A percentile compares a stretch with the other conserved stretches of the same genome.
Evolutionary conservation across 805 yeast genomes (phyloP).

Genomic region (Henningerozyma blattae): DNA sequence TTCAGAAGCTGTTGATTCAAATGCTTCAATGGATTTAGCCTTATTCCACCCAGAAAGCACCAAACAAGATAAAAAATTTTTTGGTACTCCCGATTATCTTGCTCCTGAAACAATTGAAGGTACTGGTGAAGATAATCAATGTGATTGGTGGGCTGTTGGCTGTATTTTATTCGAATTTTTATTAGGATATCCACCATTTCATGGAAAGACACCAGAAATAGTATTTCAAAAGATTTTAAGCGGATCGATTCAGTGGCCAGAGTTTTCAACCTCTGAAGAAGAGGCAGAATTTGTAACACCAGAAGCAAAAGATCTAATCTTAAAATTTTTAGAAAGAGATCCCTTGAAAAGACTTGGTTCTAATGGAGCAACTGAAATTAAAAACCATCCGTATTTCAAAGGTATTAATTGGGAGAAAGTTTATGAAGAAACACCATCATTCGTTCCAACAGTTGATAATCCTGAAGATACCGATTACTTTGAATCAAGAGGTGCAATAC

Average conservation of each 20-base stretch:
- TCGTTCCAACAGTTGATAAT: slow-evolving; percentile 65
- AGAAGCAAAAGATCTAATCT: slow-evolving; percentile 65
- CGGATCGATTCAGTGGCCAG: slow-evolving; percentile 79
- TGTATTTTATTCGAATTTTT: slow-evolving; percentile 87
- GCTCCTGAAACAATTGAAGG: slow-evolving; percentile 95
- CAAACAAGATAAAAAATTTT: slow-evolving; percentile 50
- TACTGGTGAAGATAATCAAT: slow-evolving; percentile 59
- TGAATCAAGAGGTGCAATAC: slow-evolving; percentile 78
- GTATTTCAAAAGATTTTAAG: slow-evolving; percentile 74
- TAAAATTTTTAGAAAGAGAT: slow-evolving; percentile 46
- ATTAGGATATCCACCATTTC: slow-evolving; percentile 93
- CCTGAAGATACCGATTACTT: slow-evolving; percentile 89
- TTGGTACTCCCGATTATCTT: slow-evolving; percentile 95
- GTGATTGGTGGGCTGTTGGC: slow-evolving; percentile 92
- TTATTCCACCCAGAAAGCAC: slow-evolving; percentile 62
- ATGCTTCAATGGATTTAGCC: slow-evolving; percentile 35
- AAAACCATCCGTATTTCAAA: slow-evolving; percentile 62
- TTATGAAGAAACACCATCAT: slow-evolving; percentile 62
- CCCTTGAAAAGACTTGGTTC: slow-evolving; percentile 62
- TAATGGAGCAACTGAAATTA: slow-evolving; percentile 73
- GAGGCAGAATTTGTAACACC: slow-evolving; percentile 47
- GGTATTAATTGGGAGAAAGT: slow-evolving; percentile 65
- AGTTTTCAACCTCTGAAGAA: slow-evolving; percentile 34
- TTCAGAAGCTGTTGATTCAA: slow-evolving; percentile 7
- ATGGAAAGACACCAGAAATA: slow-evolving; percentile 61